Conservation (phyloP, 1,284 basidiomycete species). For the Pseudozyma flocculosa region DNA sequence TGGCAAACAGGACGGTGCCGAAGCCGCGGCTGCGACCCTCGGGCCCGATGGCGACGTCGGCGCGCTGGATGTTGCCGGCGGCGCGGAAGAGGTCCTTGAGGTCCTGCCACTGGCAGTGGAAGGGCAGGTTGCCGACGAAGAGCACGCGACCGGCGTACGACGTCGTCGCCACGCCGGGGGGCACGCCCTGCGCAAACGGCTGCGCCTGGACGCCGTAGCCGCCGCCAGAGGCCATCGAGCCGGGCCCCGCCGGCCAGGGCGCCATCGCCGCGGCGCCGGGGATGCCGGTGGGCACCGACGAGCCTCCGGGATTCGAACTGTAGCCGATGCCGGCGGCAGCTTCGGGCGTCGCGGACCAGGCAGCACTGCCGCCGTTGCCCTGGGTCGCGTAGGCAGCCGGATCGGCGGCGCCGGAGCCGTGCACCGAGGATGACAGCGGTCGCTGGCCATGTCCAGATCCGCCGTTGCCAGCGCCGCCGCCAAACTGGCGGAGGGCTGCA, state of each 20-base stretch:
- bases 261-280: conserved; percentile 34
- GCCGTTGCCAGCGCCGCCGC: too few species aligned
- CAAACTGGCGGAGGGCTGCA: background rate
- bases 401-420: too few species aligned
- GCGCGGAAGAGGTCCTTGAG: conserved; percentile 55
- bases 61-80: conserved; percentile 76
- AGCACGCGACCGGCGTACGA: conserved; percentile 54
- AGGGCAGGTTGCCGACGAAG: conserved; percentile 56
- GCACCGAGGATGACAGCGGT: too few species aligned
- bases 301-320: conserved; percentile 13
- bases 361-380: too few species aligned
- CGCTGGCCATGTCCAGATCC: too few species aligned
- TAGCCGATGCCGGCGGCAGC: background rate
- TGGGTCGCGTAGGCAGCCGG: too few species aligned
- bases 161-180: conserved; percentile 18
- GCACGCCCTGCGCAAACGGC: conserved; percentile 16
- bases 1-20: conserved; percentile 87
- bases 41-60: conserved; percentile 86
- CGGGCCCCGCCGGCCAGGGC: conserved; percentile 26
- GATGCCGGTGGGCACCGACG: conserved; percentile 35
- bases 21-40: conserved; percentile 90
- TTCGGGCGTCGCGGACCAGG: too few species aligned
- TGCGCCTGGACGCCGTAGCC: conserved; percentile 26
- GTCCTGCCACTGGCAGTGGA: conserved; percentile 58
- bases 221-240: conserved; percentile 5